Conservation (phyloP, 352 stramenopile genomes). For the Phytophthora pseudosyringae region DNA sequence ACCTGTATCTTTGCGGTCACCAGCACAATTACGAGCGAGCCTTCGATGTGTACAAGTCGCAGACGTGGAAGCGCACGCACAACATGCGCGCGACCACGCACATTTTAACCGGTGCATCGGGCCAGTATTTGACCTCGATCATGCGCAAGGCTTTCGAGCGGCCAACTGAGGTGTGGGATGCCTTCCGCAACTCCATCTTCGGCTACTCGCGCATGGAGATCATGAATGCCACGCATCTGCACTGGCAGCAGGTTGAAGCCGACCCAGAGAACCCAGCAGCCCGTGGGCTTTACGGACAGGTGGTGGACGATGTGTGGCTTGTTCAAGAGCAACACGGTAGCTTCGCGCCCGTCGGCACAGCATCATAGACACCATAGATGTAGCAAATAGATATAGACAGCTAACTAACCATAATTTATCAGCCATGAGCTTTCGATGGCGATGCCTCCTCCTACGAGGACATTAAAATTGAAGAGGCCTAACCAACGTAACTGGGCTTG, state of each 20-base stretch:
- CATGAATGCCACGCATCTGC: slow-evolving; percentile 88
- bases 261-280: slow-evolving; percentile 80
- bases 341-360: slow-evolving; percentile 46
- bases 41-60: slow-evolving; percentile 78
- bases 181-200: slow-evolving; percentile 89
- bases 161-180: slow-evolving; percentile 66
- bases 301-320: slow-evolving; percentile 91
- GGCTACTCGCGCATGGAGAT: slow-evolving; percentile 87
- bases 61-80: slow-evolving; percentile 67
- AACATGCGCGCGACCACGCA: slow-evolving; percentile 90
- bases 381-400: slow-evolving; percentile 4
- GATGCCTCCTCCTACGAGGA: no score
- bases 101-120: slow-evolving; percentile 90
- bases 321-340: slow-evolving; percentile 91
- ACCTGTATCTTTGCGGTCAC: slow-evolving; percentile 90
- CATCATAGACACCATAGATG: slow-evolving; percentile 11
- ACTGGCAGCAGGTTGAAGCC: slow-evolving; percentile 89
- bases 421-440: background rate
- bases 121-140: slow-evolving; percentile 79
- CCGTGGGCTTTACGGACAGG: slow-evolving; percentile 75
- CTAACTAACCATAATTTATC: background rate
- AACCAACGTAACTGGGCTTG: no score
- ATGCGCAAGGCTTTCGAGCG: slow-evolving; percentile 85
- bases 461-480: no score
- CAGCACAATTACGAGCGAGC: slow-evolving; percentile 93